Base-by-base conservation (phyloP, 2,329 filamentous ascomycete species). In the Elsinoe fawcettii region DNA sequence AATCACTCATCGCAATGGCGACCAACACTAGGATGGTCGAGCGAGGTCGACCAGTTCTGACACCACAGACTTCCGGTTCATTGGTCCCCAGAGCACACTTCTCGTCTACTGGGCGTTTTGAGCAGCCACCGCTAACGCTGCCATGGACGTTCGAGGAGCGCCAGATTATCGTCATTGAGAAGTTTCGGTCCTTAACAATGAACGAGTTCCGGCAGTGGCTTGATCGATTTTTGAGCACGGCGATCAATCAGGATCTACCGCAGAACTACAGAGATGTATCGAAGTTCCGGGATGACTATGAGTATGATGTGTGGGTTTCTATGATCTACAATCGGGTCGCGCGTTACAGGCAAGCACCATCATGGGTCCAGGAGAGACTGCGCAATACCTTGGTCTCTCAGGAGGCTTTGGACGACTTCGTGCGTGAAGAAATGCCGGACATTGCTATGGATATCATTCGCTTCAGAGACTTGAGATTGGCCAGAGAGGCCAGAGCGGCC, bases 371-470 rank as follows among this genome's bases (percentile, higher is more conserved):
- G 25, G 27, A 51, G 25, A 51, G 27, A 12, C 11, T 51, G 5
- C n/a, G 18, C 2, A 32, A 32, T 16, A 18, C 18, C 9, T 11
- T 51, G 14, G 46, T 32, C 2, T 32, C 27, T 8, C 25, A 16
- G 3, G 65, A 68, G 53, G 67, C 67, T 2, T 64, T 65, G 30
- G 66, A 67, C 49, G 64, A 68, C 37, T 56, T 67, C 41, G 65
- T 64, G 2, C 62, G 60, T 7, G 65, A 64, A 23, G 61, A 65
- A 37, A 60, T 61, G 46, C 46, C 46, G 4, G 25, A 51, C 14
- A 34, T 22, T 5, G 46, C 25, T 22, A 14, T 12, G 9, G 46
- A 32, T 3, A 51, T 51, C 8, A 34, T 32, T 2, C 12, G 46
- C 3, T 16, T 34, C 25, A 30, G 27, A 14, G 46, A 32, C 16